A percentile compares a stretch with the other conserved stretches of the same genome.
These are phyloP conservation scores for Colletotrichum eremochloae DNA, from an alignment of 2,329 filamentous ascomycete species.

Conservation along the genomic window DNA sequence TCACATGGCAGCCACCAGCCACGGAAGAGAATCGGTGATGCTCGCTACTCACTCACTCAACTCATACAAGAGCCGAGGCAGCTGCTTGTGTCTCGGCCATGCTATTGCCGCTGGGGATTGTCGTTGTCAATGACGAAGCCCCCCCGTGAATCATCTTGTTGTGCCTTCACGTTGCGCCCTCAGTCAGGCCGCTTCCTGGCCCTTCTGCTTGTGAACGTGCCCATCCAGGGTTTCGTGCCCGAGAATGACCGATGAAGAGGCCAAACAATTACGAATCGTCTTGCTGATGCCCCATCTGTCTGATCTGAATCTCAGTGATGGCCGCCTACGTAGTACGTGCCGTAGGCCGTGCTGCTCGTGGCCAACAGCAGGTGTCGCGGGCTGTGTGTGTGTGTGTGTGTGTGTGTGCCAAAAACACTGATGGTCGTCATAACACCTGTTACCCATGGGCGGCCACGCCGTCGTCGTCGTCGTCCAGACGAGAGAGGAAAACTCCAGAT, in stretches of 20 bases:
- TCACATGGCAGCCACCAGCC: slow-evolving; percentile 20
- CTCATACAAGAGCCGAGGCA: slow-evolving; percentile 17
- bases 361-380: background rate
- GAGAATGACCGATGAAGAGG: slow-evolving; percentile 14
- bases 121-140: background rate
- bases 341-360: background rate
- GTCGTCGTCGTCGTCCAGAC: background rate
- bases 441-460: background rate
- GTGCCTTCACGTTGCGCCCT: background rate
- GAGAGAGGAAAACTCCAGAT: background rate
- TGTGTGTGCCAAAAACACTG: background rate
- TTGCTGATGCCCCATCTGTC: background rate
- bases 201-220: background rate
- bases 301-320: background rate
- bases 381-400: no score
- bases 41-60: background rate
- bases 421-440: background rate
- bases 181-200: background rate
- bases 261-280: background rate
- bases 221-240: background rate
- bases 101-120: background rate
- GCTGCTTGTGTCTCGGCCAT: slow-evolving; percentile 11
- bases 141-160: slow-evolving; percentile 3
- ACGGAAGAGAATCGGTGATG: background rate
- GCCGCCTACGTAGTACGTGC: background rate